Evolutionary conservation across 345 rosid genomes (phyloP).

Genomic region (Nasturtium officinale): DNA sequence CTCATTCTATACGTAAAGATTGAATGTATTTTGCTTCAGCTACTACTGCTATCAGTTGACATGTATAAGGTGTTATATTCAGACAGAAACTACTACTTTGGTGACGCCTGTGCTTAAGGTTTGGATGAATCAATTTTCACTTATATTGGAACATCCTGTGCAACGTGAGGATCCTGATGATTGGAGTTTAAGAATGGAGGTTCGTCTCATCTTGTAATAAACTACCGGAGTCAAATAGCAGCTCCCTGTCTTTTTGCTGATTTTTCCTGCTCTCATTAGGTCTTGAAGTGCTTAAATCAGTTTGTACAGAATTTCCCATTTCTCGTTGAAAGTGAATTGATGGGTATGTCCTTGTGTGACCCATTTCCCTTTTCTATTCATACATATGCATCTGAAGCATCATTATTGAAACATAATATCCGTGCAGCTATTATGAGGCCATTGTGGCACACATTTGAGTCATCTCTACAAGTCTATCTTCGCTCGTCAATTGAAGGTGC

Average conservation of each 20-base stretch:
- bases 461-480: conserved; percentile 71
- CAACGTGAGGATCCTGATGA: conserved; percentile 91
- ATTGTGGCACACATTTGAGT: conserved; percentile 86
- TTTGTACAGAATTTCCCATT: conserved; percentile 79
- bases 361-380: conserved; percentile 13
- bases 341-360: conserved; percentile 53
- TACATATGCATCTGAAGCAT: conserved; percentile 18
- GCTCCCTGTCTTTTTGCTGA: conserved; percentile 16
- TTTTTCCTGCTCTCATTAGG: conserved; percentile 50
- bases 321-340: conserved; percentile 67
- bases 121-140: conserved; percentile 76
- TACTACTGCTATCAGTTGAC: conserved; percentile 42
- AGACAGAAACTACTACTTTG: conserved; percentile 70
- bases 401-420: conserved; percentile 32
- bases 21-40: conserved; percentile 28
- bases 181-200: conserved; percentile 96
- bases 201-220: conserved; percentile 38
- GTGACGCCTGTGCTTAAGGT: conserved; percentile 63
- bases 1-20: conserved; percentile 25
- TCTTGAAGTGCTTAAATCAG: conserved; percentile 89
- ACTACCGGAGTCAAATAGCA: conserved; percentile 2
- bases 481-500: conserved; percentile 75
- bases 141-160: conserved; percentile 69
- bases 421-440: conserved; percentile 77
- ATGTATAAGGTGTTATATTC: conserved; percentile 47